Evolutionary conservation across 1,284 basidiomycete species (phyloP), one percentile per base, ranked within the genome.

Genomic region (Apiotrichum siamense): DNA sequence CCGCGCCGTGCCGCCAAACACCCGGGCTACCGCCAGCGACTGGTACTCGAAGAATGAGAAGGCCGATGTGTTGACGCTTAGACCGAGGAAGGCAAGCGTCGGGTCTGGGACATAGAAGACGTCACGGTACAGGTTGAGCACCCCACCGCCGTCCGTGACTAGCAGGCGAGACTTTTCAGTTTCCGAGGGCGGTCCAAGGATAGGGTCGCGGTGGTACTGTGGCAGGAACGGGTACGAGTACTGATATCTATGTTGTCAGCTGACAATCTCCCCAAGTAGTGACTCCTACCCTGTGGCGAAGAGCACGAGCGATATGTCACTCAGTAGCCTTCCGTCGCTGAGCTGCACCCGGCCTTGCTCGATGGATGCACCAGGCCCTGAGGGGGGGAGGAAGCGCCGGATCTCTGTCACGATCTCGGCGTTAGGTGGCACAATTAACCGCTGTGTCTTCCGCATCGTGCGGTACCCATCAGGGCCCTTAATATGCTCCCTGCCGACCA

Each of bases 21-120:
- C 67, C 3, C 66, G 52, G 4, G 64, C 56, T 20, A 67, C 57
- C 7, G 61, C 38, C 26, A 66, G 51, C 3, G 60, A 54, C 47
- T 68, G 67, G 38, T 61, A 66, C 47, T 68, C 67, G 52, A 68
- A 66, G 50, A 66, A 67, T 4, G 58, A 55, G 51, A 66, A 65
- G 2, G 67, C 60, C 0, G 59, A 53, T 12, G 64, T 69, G 49
- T 64, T 65, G 47, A 68, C 57, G 32, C 55, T 58, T 11, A 66
- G 24, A 9, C 63, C 62, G 50, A 69, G 41, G 51, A 79, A 78
- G 0, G 72, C 70, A 6, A 80, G 64, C 9, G 78, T 78, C 4
- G 79, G 78, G 49, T 80, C 77, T n/a, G 77, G 75, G 43, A 80
- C 77, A 58, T 76, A 79, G 59, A 79, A 75, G 0, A 75, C 59